phyloP scores from a whole-genome alignment of 495 filamentous ascomycete species.

The Staphylotrichum tortipilum region DNA sequence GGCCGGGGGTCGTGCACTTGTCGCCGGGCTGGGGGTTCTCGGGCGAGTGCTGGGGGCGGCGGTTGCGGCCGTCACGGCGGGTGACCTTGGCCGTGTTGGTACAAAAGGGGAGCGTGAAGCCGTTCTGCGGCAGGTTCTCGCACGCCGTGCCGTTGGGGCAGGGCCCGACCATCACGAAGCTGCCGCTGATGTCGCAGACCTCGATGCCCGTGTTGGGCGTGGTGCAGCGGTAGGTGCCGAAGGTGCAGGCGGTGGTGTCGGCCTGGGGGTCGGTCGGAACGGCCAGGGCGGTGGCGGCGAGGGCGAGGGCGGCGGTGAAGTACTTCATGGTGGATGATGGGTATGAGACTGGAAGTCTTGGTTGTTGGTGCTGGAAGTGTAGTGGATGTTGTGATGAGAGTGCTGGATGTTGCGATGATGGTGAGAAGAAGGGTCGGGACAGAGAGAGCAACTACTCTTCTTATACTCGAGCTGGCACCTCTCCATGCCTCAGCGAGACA shows the following conservation, averaged over 20 bases:
- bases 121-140: constrained; percentile 16
- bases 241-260: constrained; percentile 14
- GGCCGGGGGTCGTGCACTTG: constrained; percentile 11
- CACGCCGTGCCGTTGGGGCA: constrained; percentile 13
- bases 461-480: constrained; percentile 4
- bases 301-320: constrained; percentile 9
- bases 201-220: constrained; percentile 19
- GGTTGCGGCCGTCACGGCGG: constrained; percentile 8
- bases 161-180: constrained; percentile 16
- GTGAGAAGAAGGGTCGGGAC: neutral
- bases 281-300: constrained; percentile 11
- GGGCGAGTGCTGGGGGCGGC: too few relatives aligned
- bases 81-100: constrained; percentile 4
- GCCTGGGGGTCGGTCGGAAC: constrained; percentile 3
- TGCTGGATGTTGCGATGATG: constrained; percentile 2
- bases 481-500: neutral
- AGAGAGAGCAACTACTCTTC: neutral
- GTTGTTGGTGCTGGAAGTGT: neutral
- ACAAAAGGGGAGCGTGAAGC: constrained; percentile 19
- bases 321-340: constrained; percentile 13
- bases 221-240: constrained; percentile 22
- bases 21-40: constrained; percentile 15
- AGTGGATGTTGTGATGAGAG: neutral
- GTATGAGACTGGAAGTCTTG: neutral
- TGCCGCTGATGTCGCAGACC: constrained; percentile 15